These are phyloP conservation scores for Russula emetica DNA, from an alignment of 768 basidiomycete genomes.

Conservation along the genomic window DNA sequence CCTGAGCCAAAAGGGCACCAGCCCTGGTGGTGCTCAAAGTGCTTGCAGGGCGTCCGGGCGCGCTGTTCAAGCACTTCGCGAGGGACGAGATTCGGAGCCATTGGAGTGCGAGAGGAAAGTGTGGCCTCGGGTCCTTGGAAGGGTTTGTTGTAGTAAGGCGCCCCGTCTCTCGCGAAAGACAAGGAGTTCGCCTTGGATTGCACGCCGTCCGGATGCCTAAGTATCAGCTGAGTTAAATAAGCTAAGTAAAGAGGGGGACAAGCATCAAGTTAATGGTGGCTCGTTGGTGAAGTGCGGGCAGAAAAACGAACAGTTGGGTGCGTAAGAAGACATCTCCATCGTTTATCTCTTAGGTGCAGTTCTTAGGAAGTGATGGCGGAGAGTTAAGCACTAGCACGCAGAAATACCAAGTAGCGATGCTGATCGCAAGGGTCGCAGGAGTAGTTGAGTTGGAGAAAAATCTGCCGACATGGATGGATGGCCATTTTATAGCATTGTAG, in stretches of 20 bases:
- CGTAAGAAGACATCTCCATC: background rate
- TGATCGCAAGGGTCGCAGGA: background rate
- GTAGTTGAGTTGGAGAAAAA: background rate
- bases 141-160: background rate
- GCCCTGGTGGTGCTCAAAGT: slow-evolving; percentile 16
- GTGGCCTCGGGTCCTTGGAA: background rate
- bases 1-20: slow-evolving; percentile 20
- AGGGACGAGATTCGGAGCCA: background rate
- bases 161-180: background rate
- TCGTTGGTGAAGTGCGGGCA: background rate
- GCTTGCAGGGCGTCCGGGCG: slow-evolving; percentile 12
- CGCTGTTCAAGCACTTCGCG: slow-evolving; percentile 14
- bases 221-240: background rate
- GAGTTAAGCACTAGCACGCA: background rate
- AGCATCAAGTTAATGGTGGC: background rate
- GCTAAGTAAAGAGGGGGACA: background rate
- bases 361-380: background rate
- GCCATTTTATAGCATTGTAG: background rate
- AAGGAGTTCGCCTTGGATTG: background rate
- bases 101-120: background rate
- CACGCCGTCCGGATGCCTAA: background rate
- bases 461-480: background rate
- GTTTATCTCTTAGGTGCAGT: background rate
- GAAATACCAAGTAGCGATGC: background rate
- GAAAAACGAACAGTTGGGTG: slow-evolving; percentile 8